phyloP scores from a whole-genome alignment of 345 rosid genomes.

The Mallotus nudiflorus region DNA sequence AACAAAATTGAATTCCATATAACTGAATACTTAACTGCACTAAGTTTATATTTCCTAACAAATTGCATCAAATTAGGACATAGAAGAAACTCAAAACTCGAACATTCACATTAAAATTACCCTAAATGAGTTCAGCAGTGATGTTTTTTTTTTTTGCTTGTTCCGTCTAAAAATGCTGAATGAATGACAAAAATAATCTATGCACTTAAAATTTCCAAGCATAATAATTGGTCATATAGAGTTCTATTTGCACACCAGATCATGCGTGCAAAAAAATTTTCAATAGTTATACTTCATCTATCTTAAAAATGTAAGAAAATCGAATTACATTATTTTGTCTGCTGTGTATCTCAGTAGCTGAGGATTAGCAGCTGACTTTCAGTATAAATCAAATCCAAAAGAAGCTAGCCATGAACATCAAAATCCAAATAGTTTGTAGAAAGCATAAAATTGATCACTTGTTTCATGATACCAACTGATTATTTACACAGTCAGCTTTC shows the following conservation, averaged over 20 bases:
- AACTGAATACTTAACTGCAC: conserved; percentile 6
- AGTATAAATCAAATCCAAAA: not conserved
- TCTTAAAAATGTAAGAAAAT: not conserved
- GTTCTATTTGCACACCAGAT: not conserved
- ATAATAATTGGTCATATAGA: not conserved
- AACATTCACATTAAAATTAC: not conserved
- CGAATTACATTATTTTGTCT: not conserved
- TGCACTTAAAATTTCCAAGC: not conserved
- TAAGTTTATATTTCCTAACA: not conserved
- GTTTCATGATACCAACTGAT: not conserved
- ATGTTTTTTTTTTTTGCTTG: not conserved
- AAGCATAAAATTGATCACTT: not conserved
- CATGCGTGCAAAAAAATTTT: not conserved
- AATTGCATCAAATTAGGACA: not conserved
- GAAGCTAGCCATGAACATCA: conserved; percentile 3
- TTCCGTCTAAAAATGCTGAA: not conserved
- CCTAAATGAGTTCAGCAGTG: not conserved
- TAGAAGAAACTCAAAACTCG: not conserved
- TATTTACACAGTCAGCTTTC: not conserved
- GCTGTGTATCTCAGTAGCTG: not conserved
- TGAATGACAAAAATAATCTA: not conserved
- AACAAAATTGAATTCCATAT: conserved; percentile 39
- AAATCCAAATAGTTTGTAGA: not conserved
- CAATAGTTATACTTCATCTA: not conserved
- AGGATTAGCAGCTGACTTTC: no score